These are phyloP conservation scores for Gnomoniopsis smithogilvyi DNA, from an alignment of 2,329 filamentous ascomycete species.

Conservation along the genomic window DNA sequence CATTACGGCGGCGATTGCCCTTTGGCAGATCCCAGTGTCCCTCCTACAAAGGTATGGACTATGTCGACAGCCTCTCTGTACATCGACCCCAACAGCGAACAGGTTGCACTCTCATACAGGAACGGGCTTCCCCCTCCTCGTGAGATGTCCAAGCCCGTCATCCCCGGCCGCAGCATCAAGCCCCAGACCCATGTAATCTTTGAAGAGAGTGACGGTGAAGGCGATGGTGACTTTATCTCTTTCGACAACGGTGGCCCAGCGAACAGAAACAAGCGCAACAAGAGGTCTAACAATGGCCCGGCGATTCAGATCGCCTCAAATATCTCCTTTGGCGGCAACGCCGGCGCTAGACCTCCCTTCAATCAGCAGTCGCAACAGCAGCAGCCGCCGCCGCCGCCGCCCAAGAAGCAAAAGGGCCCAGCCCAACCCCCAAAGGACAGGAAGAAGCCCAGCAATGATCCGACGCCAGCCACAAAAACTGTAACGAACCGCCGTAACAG, in stretches of 20 bases:
- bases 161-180: constrained; percentile 28
- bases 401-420: background rate
- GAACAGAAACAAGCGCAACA: background rate
- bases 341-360: background rate
- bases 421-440: background rate
- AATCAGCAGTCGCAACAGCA: background rate
- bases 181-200: constrained; percentile 38
- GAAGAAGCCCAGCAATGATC: background rate
- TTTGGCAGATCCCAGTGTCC: constrained; percentile 16
- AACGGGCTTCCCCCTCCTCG: constrained; percentile 7
- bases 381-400: background rate
- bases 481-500: background rate
- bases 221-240: constrained; percentile 35
- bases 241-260: constrained; percentile 20
- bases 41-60: constrained; percentile 47
- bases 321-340: constrained; percentile 12
- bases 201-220: constrained; percentile 46
- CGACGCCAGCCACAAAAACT: background rate
- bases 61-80: constrained; percentile 45
- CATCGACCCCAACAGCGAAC: constrained; percentile 41
- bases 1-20: constrained; percentile 59
- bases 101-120: constrained; percentile 34
- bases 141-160: constrained; percentile 18
- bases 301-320: constrained; percentile 18
- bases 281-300: background rate